Base-by-base conservation (phyloP, 495 filamentous ascomycete species). In the Echria macrotheca region DNA sequence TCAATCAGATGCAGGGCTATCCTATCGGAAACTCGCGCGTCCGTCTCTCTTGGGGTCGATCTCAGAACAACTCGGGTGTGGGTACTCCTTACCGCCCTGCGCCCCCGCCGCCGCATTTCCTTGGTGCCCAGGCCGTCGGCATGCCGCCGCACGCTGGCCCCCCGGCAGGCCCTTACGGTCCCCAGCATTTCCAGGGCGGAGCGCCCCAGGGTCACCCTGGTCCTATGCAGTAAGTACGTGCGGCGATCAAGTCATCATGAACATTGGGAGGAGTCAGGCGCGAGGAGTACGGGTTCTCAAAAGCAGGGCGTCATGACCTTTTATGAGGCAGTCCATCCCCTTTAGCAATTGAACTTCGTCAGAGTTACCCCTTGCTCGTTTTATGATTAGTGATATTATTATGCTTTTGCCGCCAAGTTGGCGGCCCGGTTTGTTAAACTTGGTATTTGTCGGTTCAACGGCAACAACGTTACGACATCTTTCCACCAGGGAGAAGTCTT, bases 1-100 rank as follows among this genome's bases (percentile, higher is more conserved):
- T 99, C 77, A 99, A 99, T 75, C 93, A 99, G 72, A 99, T 99
- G 93, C 93, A 99, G 71, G 93, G 93, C 29, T 99, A 98, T 69
- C 93, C 93, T 31, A 99, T 99, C 59, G 93, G 93, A 42, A 99
- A 99, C 75, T 99, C 93, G 14, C 87, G 93, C 46, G 93, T 99
- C 35, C 88, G 93, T 57, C 80, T 99, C 55, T 93, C 87, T 59
- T 99, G 93, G 93, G 93, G 93, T 48, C 87, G 93, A 47, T 91
- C 85, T 37, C 93, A 99, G 79, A 99, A 99, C 80, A 99, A 99
- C 74, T 97, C 93, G 44, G 93, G 93, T 44, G 93, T 94, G 47
- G 94, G 94, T 52, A 99, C 94, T 52, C 93, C 93, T 42, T 99
- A 99, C 66, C 85, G 93, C 43, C 93, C 93, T 29, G 93, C 93